A percentile compares a stretch with the other conserved stretches of the same genome.
phyloP scores from a whole-genome alignment of 306 rosid species.

The Astragalus glycyphyllos region DNA sequence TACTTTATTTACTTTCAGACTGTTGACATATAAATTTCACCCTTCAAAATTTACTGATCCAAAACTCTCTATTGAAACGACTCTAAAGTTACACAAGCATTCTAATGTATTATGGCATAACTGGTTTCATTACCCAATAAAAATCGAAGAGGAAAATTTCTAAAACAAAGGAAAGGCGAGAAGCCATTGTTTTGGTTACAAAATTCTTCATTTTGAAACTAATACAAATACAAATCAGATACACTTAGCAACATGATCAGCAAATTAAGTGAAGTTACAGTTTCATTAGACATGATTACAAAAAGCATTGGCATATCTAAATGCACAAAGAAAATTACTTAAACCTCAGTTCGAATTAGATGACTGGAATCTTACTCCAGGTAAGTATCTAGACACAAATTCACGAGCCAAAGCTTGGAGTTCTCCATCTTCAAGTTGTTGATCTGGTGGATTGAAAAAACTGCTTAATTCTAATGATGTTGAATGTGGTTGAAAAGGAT shows the following conservation, averaged over 20 bases:
- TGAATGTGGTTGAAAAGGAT: slow-evolving; percentile 48
- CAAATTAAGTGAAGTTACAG: slow-evolving; percentile 25
- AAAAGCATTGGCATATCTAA: slow-evolving; percentile 10
- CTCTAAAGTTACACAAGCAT: too few species aligned
- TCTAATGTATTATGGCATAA: too few species aligned
- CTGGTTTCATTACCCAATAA: too few species aligned
- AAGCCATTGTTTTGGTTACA: slow-evolving; percentile 18
- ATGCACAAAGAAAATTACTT: neutral
- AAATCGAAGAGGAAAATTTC: slow-evolving; percentile 4
- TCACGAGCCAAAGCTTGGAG: slow-evolving; percentile 72
- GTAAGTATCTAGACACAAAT: slow-evolving; percentile 65
- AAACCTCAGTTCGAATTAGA: slow-evolving; percentile 47
- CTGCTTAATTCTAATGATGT: slow-evolving; percentile 43
- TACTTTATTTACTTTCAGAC: too few species aligned
- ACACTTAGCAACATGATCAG: slow-evolving; percentile 16
- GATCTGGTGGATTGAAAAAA: slow-evolving; percentile 46
- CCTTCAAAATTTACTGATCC: too few species aligned
- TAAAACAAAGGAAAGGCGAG: neutral
- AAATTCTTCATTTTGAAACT: slow-evolving; percentile 25
- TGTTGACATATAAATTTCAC: too few species aligned
- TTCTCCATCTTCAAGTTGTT: slow-evolving; percentile 54
- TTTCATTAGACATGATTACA: slow-evolving; percentile 13
- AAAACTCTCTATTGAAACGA: too few species aligned
- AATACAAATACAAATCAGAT: slow-evolving; percentile 10
- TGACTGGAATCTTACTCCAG: slow-evolving; percentile 65